Evolutionary conservation across 495 filamentous ascomycete genomes (phyloP).

Genomic region (Geopyxis carbonaria): DNA sequence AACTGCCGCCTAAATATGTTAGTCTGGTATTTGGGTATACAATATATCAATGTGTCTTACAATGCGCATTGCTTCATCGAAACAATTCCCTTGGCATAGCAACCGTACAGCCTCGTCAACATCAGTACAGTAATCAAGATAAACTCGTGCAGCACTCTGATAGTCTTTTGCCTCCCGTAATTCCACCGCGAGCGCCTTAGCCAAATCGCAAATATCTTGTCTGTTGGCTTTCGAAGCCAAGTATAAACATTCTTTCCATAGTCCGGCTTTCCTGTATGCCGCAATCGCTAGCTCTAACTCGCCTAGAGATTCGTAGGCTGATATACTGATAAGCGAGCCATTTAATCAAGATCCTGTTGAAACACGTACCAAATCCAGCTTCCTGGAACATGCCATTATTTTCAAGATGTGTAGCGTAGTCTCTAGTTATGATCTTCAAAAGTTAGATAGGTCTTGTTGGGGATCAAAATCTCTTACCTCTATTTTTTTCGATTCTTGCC

Average conservation of each 20-base stretch:
- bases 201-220: slow-evolving; percentile 43
- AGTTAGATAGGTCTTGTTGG: too few species aligned
- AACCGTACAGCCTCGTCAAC: slow-evolving; percentile 45
- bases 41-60: slow-evolving; percentile 27
- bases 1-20: slow-evolving; percentile 7
- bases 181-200: slow-evolving; percentile 46
- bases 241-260: slow-evolving; percentile 82
- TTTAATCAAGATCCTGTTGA: neutral
- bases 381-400: slow-evolving; percentile 59
- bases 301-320: slow-evolving; percentile 72
- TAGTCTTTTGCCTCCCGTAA: slow-evolving; percentile 71
- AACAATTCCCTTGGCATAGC: slow-evolving; percentile 69
- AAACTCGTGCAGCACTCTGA: slow-evolving; percentile 56
- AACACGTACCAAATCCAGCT: slow-evolving; percentile 47
- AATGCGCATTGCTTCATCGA: slow-evolving; percentile 66
- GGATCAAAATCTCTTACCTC: slow-evolving; percentile 9
- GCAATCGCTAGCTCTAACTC: slow-evolving; percentile 53
- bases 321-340: slow-evolving; percentile 1
- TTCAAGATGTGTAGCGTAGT: slow-evolving; percentile 66
- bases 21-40: too few species aligned
- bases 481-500: slow-evolving; percentile 50
- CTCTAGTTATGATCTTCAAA: slow-evolving; percentile 40
- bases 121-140: slow-evolving; percentile 63
- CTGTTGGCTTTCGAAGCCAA: slow-evolving; percentile 38
- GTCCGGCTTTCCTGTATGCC: slow-evolving; percentile 62